Evolutionary conservation across 306 rosid species (phyloP), one percentile per base, ranked within the genome.

Genomic region (Cicer arietinum): DNA sequence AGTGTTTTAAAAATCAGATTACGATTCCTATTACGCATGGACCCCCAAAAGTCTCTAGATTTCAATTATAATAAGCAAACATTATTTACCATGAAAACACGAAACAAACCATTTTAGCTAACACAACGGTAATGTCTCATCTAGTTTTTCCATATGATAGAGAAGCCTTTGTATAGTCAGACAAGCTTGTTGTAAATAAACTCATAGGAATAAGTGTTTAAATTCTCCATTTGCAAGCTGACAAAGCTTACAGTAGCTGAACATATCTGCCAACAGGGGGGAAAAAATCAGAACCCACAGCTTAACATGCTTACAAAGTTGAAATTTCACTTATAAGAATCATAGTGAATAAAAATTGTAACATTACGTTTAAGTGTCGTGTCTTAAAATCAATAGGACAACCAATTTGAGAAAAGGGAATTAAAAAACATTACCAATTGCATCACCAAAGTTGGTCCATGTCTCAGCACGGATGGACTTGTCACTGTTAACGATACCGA

Each of bases 171-270:
- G 52, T 16, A 75, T 59, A 65, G 30, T 57, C 79, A 39, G 37
- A 69, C 46, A 56, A 67, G 52, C 73, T 74, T 65, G 64, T 35
- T 48, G 42, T 40, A 75, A 45, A 5, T 67, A 13, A 42, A 54
- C 76, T 89, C 90, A 93, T 18, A 91, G 67, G 82, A 94, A 94
- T 76, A 94, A 62, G 85, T 88, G 84, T 61, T 83, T 94, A 72
- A 86, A 92, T 69, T 92, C 97, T 59, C 95, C 97, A 83, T 87
- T 89, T 68, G 97, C 96, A 45, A 91, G 92, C 85, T 75, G 90
- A 79, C 96, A 90, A 30, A 94, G 92, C 86, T 89, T 91, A 80
- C 92, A 85, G 92, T 89, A 94, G 72, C 79, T 73, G 67, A 81
- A 42, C 10, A 79, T 74, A 77, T 94, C 98, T 94, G 97, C 74